Evolutionary conservation across 305 asterid species (phyloP).

Genomic region (Fraxinus velutina): DNA sequence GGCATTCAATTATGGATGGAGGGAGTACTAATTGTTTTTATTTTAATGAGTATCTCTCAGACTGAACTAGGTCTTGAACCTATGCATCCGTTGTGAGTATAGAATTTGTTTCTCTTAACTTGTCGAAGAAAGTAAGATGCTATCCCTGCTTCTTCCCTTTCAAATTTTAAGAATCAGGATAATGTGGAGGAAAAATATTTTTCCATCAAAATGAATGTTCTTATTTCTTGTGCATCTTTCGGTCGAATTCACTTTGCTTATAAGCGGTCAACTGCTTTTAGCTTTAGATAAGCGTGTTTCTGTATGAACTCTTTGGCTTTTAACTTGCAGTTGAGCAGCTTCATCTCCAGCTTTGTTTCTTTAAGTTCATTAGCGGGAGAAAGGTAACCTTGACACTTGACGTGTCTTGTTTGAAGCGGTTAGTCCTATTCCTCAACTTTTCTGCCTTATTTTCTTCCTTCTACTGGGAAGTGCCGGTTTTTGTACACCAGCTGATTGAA

Average conservation of each 20-base stretch:
- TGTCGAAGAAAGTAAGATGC: neutral
- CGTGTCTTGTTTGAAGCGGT: conserved; percentile 84
- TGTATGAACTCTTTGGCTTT: conserved; percentile 21
- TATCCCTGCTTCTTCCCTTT: neutral
- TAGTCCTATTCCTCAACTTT: conserved; percentile 23
- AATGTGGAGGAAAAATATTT: neutral
- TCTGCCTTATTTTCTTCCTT: conserved; percentile 9
- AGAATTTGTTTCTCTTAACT: neutral
- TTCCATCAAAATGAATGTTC: neutral
- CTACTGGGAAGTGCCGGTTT: neutral
- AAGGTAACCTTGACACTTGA: conserved; percentile 65
- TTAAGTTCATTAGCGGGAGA: conserved; percentile 46
- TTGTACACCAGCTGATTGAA: neutral
- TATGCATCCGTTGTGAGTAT: neutral
- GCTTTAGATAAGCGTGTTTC: neutral
- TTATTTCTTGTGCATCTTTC: neutral
- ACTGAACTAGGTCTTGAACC: neutral
- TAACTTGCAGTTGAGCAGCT: conserved; percentile 66
- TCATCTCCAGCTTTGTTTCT: conserved; percentile 61
- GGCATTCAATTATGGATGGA: neutral
- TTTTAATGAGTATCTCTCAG: neutral
- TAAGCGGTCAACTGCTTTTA: neutral
- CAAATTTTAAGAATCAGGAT: neutral
- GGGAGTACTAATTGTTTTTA: neutral
- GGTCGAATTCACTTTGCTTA: conserved; percentile 1